These are phyloP conservation scores for Tubosaeta sp. DNA, from an alignment of 768 basidiomycete species.

Conservation along the genomic window DNA sequence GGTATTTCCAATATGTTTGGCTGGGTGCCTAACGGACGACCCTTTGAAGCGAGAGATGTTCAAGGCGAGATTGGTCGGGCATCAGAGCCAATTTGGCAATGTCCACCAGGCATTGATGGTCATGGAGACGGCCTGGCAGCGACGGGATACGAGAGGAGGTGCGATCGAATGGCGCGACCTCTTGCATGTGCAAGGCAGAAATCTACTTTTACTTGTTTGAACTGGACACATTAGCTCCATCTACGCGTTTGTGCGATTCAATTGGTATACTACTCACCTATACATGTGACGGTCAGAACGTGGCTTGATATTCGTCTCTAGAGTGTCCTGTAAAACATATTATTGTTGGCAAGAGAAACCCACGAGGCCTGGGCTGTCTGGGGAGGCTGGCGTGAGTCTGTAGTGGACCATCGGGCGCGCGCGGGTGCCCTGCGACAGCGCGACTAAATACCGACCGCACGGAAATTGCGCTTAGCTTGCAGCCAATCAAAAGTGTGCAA, in stretches of 20 bases:
- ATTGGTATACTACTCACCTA: slow-evolving; percentile 18
- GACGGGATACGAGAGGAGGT: slow-evolving; percentile 51
- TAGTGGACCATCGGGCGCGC: neutral
- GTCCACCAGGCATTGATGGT: slow-evolving; percentile 51
- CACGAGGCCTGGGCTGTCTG: neutral
- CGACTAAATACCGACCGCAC: slow-evolving; percentile 29
- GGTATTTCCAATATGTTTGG: slow-evolving; percentile 70
- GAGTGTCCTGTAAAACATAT: slow-evolving; percentile 9
- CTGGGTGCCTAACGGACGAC: slow-evolving; percentile 71
- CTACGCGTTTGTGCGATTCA: neutral
- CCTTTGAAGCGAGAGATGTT: slow-evolving; percentile 53
- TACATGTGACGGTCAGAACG: slow-evolving; percentile 8
- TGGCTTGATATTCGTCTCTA: slow-evolving; percentile 12
- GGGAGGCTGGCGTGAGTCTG: neutral
- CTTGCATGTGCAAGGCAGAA: slow-evolving; percentile 30
- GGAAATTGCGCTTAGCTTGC: slow-evolving; percentile 24
- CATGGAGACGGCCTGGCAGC: slow-evolving; percentile 70
- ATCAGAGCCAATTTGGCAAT: slow-evolving; percentile 59
- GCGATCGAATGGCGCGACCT: slow-evolving; percentile 60
- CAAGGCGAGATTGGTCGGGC: slow-evolving; percentile 49
- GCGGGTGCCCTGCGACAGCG: neutral
- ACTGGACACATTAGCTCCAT: slow-evolving; percentile 3
- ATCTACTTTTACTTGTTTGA: slow-evolving; percentile 29
- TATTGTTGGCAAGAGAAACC: slow-evolving; percentile 3
- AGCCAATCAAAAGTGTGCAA: slow-evolving; percentile 16